These are phyloP conservation scores for Metarhizium robertsii DNA, from an alignment of 2,329 filamentous ascomycete species.

Conservation along the genomic window DNA sequence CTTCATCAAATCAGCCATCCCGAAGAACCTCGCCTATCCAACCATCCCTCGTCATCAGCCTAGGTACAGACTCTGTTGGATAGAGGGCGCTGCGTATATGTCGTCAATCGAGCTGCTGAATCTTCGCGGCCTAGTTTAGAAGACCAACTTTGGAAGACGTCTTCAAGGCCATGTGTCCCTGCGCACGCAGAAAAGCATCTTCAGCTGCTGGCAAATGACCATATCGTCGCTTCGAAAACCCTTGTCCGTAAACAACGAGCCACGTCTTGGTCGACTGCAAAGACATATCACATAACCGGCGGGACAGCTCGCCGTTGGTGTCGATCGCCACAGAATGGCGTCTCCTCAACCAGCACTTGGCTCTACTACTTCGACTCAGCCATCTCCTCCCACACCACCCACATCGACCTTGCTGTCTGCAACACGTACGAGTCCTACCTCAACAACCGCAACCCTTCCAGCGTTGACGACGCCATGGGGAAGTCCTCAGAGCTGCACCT, in stretches of 20 bases:
- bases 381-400: constrained; percentile 8
- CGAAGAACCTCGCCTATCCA: too few species aligned
- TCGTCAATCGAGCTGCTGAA: background rate
- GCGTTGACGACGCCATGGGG: constrained; percentile 30
- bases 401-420: background rate
- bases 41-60: background rate
- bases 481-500: constrained; percentile 26
- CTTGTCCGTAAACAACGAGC: background rate
- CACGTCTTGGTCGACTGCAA: background rate
- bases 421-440: background rate
- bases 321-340: constrained; percentile 2
- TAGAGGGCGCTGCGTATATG: background rate
- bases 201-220: background rate
- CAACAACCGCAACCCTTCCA: constrained; percentile 16
- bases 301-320: background rate
- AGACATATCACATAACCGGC: background rate
- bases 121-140: background rate
- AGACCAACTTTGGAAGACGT: background rate
- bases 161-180: background rate
- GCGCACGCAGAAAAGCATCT: background rate
- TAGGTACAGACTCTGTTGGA: background rate
- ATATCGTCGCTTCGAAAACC: background rate
- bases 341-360: constrained; percentile 1
- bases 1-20: too few species aligned
- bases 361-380: constrained; percentile 2